Conservation (phyloP, 2,329 filamentous ascomycete species). For the Aureobasidium melanogenum region DNA sequence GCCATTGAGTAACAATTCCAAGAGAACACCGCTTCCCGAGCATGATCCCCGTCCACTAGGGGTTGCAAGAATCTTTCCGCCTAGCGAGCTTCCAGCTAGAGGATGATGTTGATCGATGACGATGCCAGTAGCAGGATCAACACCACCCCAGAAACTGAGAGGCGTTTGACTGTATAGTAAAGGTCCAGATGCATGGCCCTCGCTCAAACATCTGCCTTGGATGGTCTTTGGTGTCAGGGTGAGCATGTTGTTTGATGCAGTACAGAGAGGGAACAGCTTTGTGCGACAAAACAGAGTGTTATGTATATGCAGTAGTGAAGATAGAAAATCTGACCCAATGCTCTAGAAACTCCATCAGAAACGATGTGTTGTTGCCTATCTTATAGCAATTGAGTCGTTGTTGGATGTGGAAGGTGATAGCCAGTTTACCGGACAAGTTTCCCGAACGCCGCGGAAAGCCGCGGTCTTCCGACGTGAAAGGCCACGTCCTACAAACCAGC, state of each 20-base stretch:
- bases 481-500: no score
- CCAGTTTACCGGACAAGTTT: background rate
- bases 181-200: background rate
- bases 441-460: background rate
- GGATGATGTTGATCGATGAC: conserved; percentile 39
- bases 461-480: no score
- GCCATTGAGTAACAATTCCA: conserved; percentile 36
- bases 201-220: background rate
- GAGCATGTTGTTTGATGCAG: background rate
- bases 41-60: conserved; percentile 41
- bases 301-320: background rate
- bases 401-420: background rate
- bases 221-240: background rate
- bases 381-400: background rate
- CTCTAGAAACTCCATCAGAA: background rate
- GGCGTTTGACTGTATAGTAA: background rate
- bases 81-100: conserved; percentile 27
- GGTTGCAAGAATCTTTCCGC: conserved; percentile 32
- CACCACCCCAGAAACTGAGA: conserved; percentile 41
- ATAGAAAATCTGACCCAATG: background rate
- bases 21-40: conserved; percentile 36
- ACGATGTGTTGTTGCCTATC: background rate
- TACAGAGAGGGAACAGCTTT: background rate
- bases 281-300: no score
- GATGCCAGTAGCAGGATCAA: conserved; percentile 31